Evolutionary conservation across 257 asterid species (phyloP), one percentile per base, ranked within the genome.

Genomic region (Nicotiana knightiana): DNA sequence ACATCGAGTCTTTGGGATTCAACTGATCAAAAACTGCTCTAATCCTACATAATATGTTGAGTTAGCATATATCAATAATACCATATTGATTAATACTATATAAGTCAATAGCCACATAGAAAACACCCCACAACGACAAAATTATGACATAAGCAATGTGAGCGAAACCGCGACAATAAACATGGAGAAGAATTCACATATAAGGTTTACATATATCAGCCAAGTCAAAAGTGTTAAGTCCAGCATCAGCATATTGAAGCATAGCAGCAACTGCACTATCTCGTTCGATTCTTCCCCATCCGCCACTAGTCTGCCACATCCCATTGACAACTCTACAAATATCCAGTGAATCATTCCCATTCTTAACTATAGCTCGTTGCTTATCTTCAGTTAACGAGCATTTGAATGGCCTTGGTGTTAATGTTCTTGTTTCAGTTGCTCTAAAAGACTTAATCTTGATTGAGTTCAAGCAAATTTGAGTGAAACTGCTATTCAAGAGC

Each of bases 261-360:
- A 91, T 91, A 86, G 93, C 92, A 79, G 89, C 87, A 58, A 92
- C 97, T 1, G 93, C 97, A 77, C 77, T 85, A 35, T 91, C 92
- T 77, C 85, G 71, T 53, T 92, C 94, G 64, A 90, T 88, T 82
- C 83, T 90, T 6, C 97, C 97, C 97, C 97, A 95, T 13, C 94
- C 98, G 13, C 97, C 97, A 84, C 95, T 91, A 65, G 92, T 93
- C 86, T 92, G 97, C 94, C 97, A 93, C 93, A 81, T 92, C 77
- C 97, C 99, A 83, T 91, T 91, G 70, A 91, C 90, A 76, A 92
- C 95, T 89, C 95, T 88, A 89, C 94, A 93, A 63, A 93, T 95
- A 54, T 89, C 92, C 81, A 92, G 58, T 65, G 94, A 89, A 84
- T 95, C 94, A 46, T 92, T 92, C 48, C 97, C 95, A 86, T 90